phyloP scores from a whole-genome alignment of 805 yeast genomes.

The Cyberlindnera petersonii region DNA sequence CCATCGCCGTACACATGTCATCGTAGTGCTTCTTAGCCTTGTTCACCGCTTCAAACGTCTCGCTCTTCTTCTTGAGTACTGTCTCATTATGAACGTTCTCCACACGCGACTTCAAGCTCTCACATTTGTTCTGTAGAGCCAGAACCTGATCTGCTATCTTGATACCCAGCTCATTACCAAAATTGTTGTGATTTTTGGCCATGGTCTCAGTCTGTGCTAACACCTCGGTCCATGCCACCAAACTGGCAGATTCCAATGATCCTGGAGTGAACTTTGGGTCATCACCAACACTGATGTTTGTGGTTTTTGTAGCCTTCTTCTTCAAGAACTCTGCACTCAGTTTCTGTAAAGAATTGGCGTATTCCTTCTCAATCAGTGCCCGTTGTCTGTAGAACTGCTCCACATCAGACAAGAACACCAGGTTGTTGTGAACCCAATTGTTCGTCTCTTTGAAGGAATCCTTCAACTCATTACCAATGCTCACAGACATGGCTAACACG shows the following conservation, averaged over 20 bases:
- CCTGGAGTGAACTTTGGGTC: slow-evolving; percentile 92
- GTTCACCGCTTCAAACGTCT: slow-evolving; percentile 29
- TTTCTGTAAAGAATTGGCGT: slow-evolving; percentile 60
- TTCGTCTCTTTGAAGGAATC: slow-evolving; percentile 77
- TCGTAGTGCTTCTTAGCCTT: slow-evolving; percentile 71
- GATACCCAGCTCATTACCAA: slow-evolving; percentile 55
- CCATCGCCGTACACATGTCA: slow-evolving; percentile 74
- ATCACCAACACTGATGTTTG: slow-evolving; percentile 82
- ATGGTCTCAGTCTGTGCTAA: slow-evolving; percentile 78
- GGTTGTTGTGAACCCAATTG: slow-evolving; percentile 73
- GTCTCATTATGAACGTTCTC: slow-evolving; percentile 52
- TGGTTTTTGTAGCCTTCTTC: slow-evolving; percentile 66
- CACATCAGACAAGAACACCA: slow-evolving; percentile 72
- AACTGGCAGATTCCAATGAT: slow-evolving; percentile 79
- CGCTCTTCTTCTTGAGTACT: slow-evolving; percentile 39
- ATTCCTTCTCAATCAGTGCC: slow-evolving; percentile 77
- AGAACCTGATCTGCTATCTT: slow-evolving; percentile 60
- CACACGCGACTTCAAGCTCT: slow-evolving; percentile 51
- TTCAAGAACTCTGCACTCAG: slow-evolving; percentile 68
- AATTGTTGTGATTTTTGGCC: slow-evolving; percentile 58
- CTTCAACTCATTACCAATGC: slow-evolving; percentile 67
- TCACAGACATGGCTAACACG: neutral
- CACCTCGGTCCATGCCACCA: slow-evolving; percentile 89
- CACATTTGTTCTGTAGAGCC: slow-evolving; percentile 50
- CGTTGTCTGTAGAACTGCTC: slow-evolving; percentile 83